Conservation (phyloP, 163 green algal genomes). For the Prototheca cutis region DNA sequence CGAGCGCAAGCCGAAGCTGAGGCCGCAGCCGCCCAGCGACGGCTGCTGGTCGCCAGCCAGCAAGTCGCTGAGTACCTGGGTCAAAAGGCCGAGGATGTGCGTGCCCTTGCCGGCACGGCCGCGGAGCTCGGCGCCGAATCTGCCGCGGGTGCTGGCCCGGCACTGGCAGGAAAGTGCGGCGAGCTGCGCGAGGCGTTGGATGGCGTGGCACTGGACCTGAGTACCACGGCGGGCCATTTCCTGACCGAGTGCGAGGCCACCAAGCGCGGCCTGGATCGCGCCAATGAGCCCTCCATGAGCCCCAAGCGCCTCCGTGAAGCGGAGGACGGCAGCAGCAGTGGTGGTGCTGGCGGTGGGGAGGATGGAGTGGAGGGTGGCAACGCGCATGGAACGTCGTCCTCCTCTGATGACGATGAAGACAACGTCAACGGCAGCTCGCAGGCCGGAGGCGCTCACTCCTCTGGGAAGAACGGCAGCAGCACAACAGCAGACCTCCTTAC, state of each 20-base stretch:
- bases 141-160: constrained; percentile 6
- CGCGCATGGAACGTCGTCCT: too few species aligned
- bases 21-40: constrained; percentile 41
- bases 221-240: constrained; percentile 11
- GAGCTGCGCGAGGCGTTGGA: constrained; percentile 30
- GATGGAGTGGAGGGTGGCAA: constrained; percentile 1
- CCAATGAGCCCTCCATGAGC: background rate
- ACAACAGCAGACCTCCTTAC: too few species aligned
- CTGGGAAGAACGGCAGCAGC: too few species aligned
- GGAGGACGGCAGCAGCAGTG: background rate
- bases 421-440: background rate
- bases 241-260: constrained; percentile 3
- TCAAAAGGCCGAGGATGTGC: constrained; percentile 46
- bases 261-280: constrained; percentile 5
- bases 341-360: too few species aligned
- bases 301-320: background rate
- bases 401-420: background rate
- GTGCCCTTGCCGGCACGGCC: constrained; percentile 1
- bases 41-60: constrained; percentile 65
- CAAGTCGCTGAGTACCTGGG: constrained; percentile 74
- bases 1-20: constrained; percentile 61
- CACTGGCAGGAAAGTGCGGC: background rate
- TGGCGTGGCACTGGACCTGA: constrained; percentile 21
- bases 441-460: too few species aligned
- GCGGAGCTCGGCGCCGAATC: background rate